Evolutionary conservation across 1,284 basidiomycete genomes (phyloP).

Genomic region (Ceratobasidium sp.): DNA sequence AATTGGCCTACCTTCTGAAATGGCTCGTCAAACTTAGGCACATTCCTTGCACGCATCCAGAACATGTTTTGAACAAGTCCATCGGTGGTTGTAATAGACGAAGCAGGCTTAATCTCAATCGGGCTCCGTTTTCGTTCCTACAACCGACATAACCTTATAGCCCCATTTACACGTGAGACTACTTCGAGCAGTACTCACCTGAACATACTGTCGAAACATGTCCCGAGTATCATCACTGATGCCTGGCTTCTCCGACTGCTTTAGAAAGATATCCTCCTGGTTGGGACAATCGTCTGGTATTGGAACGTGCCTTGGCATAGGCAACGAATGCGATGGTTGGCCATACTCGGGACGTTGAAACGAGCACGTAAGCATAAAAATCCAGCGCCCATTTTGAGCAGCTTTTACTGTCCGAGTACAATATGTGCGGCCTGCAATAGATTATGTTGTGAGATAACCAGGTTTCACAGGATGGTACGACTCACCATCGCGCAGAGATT

Average conservation of each 20-base stretch:
- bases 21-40: slow-evolving; percentile 71
- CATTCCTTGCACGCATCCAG: slow-evolving; percentile 78
- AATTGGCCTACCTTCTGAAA: slow-evolving; percentile 76
- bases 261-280: slow-evolving; percentile 64
- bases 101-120: slow-evolving; percentile 69
- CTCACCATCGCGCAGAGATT: slow-evolving; percentile 73
- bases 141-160: background rate
- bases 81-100: slow-evolving; percentile 46
- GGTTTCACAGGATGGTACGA: background rate
- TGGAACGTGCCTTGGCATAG: slow-evolving; percentile 67
- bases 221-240: slow-evolving; percentile 53
- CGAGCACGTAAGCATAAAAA: slow-evolving; percentile 88
- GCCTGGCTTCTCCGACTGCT: slow-evolving; percentile 54
- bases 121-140: slow-evolving; percentile 78
- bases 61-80: slow-evolving; percentile 65
- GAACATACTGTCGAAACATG: slow-evolving; percentile 58
- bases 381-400: slow-evolving; percentile 75
- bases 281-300: slow-evolving; percentile 70
- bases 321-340: slow-evolving; percentile 73
- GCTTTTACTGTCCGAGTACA: slow-evolving; percentile 79
- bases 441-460: background rate
- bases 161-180: background rate
- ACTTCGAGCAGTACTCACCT: slow-evolving; percentile 54
- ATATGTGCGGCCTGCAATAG: slow-evolving; percentile 68
- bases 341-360: slow-evolving; percentile 84